Evolutionary conservation across 2,329 filamentous ascomycete species (phyloP).

Genomic region (Geosmithia putterillii): DNA sequence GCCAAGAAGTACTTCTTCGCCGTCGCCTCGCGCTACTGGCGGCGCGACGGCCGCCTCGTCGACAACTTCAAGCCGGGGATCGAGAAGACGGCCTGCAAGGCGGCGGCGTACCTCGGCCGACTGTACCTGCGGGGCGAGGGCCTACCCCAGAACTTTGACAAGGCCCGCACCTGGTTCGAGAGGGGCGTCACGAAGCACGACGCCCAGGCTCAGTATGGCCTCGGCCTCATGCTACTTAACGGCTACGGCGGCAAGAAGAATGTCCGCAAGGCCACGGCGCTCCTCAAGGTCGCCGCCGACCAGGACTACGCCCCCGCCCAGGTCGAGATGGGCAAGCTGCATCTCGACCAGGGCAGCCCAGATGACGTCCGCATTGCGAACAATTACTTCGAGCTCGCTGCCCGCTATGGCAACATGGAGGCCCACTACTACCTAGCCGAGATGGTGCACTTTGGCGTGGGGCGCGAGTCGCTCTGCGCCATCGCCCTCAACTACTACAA

Average conservation of each 20-base stretch:
- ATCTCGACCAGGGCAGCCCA: constrained; percentile 66
- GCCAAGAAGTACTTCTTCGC: constrained; percentile 73
- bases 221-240: constrained; percentile 73
- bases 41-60: constrained; percentile 58
- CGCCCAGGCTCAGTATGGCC: constrained; percentile 69
- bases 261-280: constrained; percentile 57
- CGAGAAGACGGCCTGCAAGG: constrained; percentile 70
- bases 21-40: constrained; percentile 74
- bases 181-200: constrained; percentile 67
- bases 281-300: constrained; percentile 68
- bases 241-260: constrained; percentile 64
- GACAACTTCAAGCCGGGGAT: constrained; percentile 57
- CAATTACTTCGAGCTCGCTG: constrained; percentile 79
- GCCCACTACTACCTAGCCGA: constrained; percentile 89
- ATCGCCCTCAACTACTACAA: constrained; percentile 77
- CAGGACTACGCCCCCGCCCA: constrained; percentile 72
- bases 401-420: constrained; percentile 72
- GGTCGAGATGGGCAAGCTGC: constrained; percentile 70
- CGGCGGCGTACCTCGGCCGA: constrained; percentile 74
- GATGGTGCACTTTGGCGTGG: constrained; percentile 69
- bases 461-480: constrained; percentile 65
- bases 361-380: constrained; percentile 66
- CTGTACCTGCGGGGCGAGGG: constrained; percentile 88
- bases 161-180: constrained; percentile 72
- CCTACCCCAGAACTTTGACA: constrained; percentile 63